A percentile compares a stretch with the other conserved stretches of the same genome.
phyloP scores from a whole-genome alignment of 164 flowering plant genomes.

The Sextonia rubra region DNA sequence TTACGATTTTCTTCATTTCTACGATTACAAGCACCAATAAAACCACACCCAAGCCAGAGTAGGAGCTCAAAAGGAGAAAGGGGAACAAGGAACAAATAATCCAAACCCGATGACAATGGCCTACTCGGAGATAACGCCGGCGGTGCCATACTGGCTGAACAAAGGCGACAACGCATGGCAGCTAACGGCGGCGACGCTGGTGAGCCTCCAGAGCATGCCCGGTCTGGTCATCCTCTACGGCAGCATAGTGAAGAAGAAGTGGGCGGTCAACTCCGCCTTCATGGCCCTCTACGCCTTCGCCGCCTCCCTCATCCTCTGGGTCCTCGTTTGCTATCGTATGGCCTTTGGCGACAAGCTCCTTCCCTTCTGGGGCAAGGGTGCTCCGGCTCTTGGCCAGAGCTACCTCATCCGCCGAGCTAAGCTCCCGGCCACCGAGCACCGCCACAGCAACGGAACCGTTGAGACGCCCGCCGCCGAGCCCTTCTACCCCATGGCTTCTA shows the following conservation, averaged over 20 bases:
- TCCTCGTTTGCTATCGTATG: constrained; percentile 11
- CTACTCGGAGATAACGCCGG: constrained; percentile 11
- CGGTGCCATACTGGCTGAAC: constrained; percentile 20
- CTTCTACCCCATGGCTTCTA: constrained; percentile 30
- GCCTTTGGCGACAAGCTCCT: constrained; percentile 21
- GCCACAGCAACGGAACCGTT: background rate
- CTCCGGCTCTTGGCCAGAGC: constrained; percentile 18
- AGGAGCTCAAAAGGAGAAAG: no score
- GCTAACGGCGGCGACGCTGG: constrained; percentile 15
- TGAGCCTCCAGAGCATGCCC: constrained; percentile 18
- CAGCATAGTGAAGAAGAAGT: constrained; percentile 50
- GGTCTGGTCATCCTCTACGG: constrained; percentile 43
- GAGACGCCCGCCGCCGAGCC: constrained; percentile 35
- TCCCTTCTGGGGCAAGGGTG: constrained; percentile 24
- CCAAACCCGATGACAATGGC: background rate
- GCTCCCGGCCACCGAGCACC: constrained; percentile 10
- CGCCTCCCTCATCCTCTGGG: constrained; percentile 15
- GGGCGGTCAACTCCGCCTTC: constrained; percentile 16
- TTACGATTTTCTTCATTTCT: no score
- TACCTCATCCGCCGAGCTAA: constrained; percentile 18
- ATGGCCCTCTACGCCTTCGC: constrained; percentile 23
- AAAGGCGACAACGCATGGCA: constrained; percentile 22
- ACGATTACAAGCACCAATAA: no score
- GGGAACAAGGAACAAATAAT: background rate
- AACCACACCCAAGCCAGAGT: no score